These are phyloP conservation scores for Solanum hybrid DNA, from an alignment of 305 asterid species.

Conservation along the genomic window DNA sequence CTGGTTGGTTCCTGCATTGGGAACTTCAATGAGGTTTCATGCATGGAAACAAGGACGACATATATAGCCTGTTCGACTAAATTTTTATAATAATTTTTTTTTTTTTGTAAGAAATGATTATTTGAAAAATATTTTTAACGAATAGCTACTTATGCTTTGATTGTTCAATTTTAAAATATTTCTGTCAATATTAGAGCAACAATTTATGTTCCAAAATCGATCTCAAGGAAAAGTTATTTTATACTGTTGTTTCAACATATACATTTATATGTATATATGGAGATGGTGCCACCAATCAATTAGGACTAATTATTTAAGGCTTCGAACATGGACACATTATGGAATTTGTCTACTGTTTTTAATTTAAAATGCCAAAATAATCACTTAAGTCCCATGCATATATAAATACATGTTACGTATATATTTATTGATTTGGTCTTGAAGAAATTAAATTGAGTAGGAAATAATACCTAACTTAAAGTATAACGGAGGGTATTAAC, in stretches of 20 bases:
- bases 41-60: background rate
- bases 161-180: background rate
- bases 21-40: background rate
- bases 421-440: no score
- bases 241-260: no score
- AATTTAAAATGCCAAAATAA: background rate
- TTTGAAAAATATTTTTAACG: background rate
- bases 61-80: background rate
- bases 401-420: no score
- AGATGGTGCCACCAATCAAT: no score
- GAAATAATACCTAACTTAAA: no score
- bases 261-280: no score
- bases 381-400: background rate
- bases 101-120: no score
- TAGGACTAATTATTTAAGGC: background rate
- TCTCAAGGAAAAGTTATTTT: background rate
- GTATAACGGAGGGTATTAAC: no score
- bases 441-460: no score
- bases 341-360: background rate
- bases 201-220: background rate
- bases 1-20: background rate
- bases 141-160: background rate
- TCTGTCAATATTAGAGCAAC: background rate
- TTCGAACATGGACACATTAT: background rate
- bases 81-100: background rate